These are phyloP conservation scores for Pseudogymnoascus sp. DNA, from an alignment of 2,329 filamentous ascomycete species.

Conservation along the genomic window DNA sequence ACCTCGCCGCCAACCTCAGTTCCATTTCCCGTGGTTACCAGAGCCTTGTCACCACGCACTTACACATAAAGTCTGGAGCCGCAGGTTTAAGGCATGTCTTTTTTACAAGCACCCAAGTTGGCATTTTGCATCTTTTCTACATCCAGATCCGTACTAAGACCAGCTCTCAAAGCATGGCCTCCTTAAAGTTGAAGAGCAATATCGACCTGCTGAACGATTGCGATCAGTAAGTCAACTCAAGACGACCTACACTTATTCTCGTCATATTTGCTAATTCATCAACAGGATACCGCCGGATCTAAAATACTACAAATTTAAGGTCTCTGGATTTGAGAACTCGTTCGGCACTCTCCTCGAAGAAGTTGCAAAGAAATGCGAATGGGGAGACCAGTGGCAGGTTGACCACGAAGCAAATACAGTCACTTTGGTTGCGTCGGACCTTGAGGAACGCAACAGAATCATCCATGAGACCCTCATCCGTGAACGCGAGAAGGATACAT, in stretches of 20 bases:
- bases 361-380: conserved; percentile 10
- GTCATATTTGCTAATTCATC: not conserved
- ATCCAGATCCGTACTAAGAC: not conserved
- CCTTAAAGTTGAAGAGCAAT: not conserved
- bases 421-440: conserved; percentile 2
- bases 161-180: not conserved
- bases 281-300: not conserved
- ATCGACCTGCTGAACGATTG: not conserved
- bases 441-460: conserved; percentile 10
- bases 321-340: conserved; percentile 14
- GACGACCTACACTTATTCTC: not conserved
- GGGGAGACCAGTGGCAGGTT: conserved; percentile 11
- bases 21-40: too few species aligned
- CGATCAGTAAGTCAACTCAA: not conserved
- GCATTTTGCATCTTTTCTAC: not conserved
- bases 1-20: too few species aligned
- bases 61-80: too few species aligned
- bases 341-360: conserved; percentile 15
- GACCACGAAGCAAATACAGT: conserved; percentile 11
- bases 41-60: too few species aligned
- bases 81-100: too few species aligned
- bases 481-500: not conserved
- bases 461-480: conserved; percentile 12
- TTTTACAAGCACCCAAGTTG: not conserved
- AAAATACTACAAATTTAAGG: conserved; percentile 18